Conservation (phyloP, 176 grass and related monocot species). For the Canna indica region DNA sequence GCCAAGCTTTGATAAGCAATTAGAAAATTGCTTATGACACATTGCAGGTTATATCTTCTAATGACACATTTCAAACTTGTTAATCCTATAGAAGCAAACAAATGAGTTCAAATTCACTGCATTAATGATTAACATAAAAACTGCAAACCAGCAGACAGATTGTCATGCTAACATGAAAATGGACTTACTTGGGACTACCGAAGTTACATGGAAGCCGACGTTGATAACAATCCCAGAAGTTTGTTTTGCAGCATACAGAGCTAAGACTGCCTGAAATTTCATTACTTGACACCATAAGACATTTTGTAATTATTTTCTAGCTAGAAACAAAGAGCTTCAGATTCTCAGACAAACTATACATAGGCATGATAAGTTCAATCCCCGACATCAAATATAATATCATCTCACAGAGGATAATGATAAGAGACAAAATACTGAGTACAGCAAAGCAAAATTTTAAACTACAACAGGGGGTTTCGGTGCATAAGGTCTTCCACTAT, state of each 20-base stretch:
- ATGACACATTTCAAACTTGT: too few relatives aligned
- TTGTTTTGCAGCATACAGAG: slow-evolving; percentile 74
- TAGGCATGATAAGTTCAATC: background rate
- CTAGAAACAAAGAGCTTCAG: background rate
- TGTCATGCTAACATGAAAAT: background rate
- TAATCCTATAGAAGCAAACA: too few relatives aligned
- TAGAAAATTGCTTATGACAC: too few relatives aligned
- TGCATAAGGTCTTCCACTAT: too few relatives aligned
- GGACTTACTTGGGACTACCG: slow-evolving; percentile 72
- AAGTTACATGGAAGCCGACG: slow-evolving; percentile 85
- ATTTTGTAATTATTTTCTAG: background rate
- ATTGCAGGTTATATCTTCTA: too few relatives aligned
- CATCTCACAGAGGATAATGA: background rate
- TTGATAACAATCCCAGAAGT: slow-evolving; percentile 89
- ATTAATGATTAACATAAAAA: background rate
- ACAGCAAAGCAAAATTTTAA: background rate
- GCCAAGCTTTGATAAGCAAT: too few relatives aligned
- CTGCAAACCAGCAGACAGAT: background rate
- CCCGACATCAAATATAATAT: background rate
- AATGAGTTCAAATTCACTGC: too few relatives aligned
- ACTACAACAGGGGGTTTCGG: too few relatives aligned
- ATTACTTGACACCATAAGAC: background rate
- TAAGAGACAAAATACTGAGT: background rate
- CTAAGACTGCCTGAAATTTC: slow-evolving; percentile 65
- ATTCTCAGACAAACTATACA: background rate